These are phyloP conservation scores for Lentinus tigrinus DNA, from an alignment of 768 basidiomycete species.

Conservation along the genomic window DNA sequence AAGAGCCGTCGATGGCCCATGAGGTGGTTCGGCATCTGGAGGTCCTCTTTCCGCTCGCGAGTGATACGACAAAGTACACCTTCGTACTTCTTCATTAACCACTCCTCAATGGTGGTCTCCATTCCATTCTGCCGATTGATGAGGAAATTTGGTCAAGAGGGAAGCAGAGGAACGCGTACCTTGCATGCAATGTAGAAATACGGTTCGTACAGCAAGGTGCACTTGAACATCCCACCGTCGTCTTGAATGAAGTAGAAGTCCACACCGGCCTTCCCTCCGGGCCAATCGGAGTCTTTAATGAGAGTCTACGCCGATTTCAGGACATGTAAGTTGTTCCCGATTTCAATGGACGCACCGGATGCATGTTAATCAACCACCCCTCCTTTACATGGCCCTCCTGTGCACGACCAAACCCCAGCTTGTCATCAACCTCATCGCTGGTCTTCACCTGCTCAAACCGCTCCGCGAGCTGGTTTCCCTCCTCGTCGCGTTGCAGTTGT, in stretches of 20 bases:
- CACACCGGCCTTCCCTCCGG: constrained; percentile 84
- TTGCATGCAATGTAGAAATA: constrained; percentile 94
- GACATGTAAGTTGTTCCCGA: background rate
- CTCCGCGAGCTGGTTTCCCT: constrained; percentile 85
- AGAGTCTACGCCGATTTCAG: constrained; percentile 55
- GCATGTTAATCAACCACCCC: constrained; percentile 99
- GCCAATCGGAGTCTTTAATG: constrained; percentile 81
- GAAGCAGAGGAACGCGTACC: constrained; percentile 43
- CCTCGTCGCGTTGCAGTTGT: constrained; percentile 74
- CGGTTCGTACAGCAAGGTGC: constrained; percentile 88
- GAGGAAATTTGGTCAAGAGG: background rate
- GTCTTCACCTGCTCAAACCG: constrained; percentile 77
- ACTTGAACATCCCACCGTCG: constrained; percentile 95
- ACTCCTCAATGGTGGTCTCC: constrained; percentile 91
- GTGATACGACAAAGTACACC: constrained; percentile 77
- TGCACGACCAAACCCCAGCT: constrained; percentile 81
- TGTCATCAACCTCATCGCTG: constrained; percentile 89
- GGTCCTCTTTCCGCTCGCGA: constrained; percentile 87
- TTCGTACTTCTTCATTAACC: constrained; percentile 92
- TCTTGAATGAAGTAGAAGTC: constrained; percentile 98
- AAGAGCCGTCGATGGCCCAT: constrained; percentile 91
- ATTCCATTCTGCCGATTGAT: constrained; percentile 60
- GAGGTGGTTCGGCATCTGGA: constrained; percentile 93
- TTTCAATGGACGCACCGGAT: constrained; percentile 63
- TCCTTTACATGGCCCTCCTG: constrained; percentile 76